Evolutionary conservation across 441 rosid genomes (phyloP).

Genomic region (Omphalea diandra): DNA sequence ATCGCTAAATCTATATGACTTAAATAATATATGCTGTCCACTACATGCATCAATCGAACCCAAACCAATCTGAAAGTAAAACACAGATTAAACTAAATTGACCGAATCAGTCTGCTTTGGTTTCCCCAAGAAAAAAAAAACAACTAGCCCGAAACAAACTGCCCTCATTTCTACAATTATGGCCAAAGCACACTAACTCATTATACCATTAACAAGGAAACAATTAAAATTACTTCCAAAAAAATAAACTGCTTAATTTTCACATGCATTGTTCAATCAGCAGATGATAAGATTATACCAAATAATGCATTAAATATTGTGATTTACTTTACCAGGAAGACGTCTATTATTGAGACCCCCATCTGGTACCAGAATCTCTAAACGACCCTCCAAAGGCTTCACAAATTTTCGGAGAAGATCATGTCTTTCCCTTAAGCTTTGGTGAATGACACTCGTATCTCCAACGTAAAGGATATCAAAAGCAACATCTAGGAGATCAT

Average conservation of each 20-base stretch:
- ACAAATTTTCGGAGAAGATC: conserved; percentile 72
- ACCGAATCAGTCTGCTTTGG: not conserved
- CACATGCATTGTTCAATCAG: not conserved
- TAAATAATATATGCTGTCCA: not conserved
- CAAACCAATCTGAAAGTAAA: not conserved
- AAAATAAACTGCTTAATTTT: not conserved
- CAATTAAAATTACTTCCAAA: not conserved
- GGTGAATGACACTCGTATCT: conserved; percentile 97
- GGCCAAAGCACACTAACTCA: not conserved
- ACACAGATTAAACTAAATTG: not conserved
- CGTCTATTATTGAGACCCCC: conserved; percentile 67
- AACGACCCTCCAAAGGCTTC: conserved; percentile 77
- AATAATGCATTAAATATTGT: not conserved
- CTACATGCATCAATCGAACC: not conserved
- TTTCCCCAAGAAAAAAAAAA: conserved; percentile 3
- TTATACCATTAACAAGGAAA: not conserved
- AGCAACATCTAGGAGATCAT: conserved; percentile 66
- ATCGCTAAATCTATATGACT: not conserved
- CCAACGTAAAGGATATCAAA: conserved; percentile 95
- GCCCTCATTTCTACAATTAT: not conserved
- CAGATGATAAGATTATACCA: not conserved
- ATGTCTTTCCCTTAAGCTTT: conserved; percentile 89
- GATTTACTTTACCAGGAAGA: conserved; percentile 49
- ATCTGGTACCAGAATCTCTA: conserved; percentile 83
- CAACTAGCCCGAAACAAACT: not conserved